A percentile compares a stretch with the other conserved stretches of the same genome.
These are phyloP conservation scores for Ustilago bromivora DNA, from an alignment of 1,284 basidiomycete genomes.

Conservation along the genomic window DNA sequence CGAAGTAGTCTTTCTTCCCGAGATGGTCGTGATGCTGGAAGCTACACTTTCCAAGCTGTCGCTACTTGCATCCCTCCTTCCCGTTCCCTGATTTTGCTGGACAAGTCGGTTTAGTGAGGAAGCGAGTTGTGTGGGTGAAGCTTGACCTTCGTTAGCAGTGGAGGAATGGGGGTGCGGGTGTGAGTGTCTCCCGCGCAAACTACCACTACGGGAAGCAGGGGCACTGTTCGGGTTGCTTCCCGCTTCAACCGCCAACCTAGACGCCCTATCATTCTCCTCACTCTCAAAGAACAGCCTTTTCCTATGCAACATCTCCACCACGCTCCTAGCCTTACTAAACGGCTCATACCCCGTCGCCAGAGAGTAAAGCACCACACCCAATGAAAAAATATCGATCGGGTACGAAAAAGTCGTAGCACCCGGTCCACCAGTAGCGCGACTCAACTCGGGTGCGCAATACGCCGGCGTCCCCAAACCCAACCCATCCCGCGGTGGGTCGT, in stretches of 20 bases:
- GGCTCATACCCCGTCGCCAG: slow-evolving; percentile 65
- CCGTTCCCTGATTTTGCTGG: slow-evolving; percentile 2
- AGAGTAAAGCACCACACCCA: slow-evolving; percentile 66
- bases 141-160: slow-evolving; percentile 6
- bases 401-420: slow-evolving; percentile 53
- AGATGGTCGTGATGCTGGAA: slow-evolving; percentile 59
- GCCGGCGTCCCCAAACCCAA: slow-evolving; percentile 66
- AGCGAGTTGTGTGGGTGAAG: slow-evolving; percentile 23
- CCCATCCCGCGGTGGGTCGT: slow-evolving; percentile 58
- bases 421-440: slow-evolving; percentile 44
- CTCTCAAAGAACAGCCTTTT: slow-evolving; percentile 63
- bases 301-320: slow-evolving; percentile 66
- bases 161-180: slow-evolving; percentile 1
- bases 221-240: slow-evolving; percentile 46
- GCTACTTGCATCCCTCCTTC: slow-evolving; percentile 45
- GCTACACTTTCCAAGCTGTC: slow-evolving; percentile 59
- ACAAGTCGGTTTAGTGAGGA: slow-evolving; percentile 22
- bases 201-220: slow-evolving; percentile 42
- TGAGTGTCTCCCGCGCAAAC: slow-evolving; percentile 41
- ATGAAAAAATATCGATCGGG: slow-evolving; percentile 64
- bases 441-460: slow-evolving; percentile 66
- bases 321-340: slow-evolving; percentile 56
- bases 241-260: slow-evolving; percentile 48
- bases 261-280: slow-evolving; percentile 65
- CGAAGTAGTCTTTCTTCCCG: slow-evolving; percentile 31